A percentile compares a stretch with the other conserved stretches of the same genome.
These are phyloP conservation scores for Saksenaea oblongispora DNA, from an alignment of 371 early-diverging fungal genomes.

Conservation along the genomic window DNA sequence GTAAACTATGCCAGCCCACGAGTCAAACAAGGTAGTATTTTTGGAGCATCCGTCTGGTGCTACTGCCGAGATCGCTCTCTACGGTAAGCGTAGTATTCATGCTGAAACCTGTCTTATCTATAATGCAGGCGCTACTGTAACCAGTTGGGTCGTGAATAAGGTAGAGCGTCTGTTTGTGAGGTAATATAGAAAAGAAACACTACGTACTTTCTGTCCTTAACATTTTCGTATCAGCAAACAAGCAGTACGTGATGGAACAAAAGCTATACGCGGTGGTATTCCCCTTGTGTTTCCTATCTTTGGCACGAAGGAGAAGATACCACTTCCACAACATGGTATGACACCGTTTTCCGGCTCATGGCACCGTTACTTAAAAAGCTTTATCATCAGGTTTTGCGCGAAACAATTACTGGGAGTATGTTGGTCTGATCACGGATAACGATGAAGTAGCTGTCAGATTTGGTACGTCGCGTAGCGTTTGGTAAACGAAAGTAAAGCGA, in stretches of 20 bases:
- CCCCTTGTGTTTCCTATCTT: constrained; percentile 87
- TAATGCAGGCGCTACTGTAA: constrained; percentile 70
- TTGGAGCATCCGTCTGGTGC: constrained; percentile 55
- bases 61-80: constrained; percentile 60
- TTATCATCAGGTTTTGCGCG: constrained; percentile 82
- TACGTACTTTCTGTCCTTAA: not conserved
- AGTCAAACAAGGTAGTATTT: constrained; percentile 32
- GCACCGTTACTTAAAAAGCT: not conserved
- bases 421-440: constrained; percentile 57
- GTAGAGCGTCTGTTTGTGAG: constrained; percentile 78
- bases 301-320: constrained; percentile 59
- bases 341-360: not conserved
- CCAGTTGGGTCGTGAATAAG: constrained; percentile 70
- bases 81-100: constrained; percentile 35
- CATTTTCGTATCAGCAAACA: constrained; percentile 45
- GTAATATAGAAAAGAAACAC: constrained; percentile 27
- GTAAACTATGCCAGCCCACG: constrained; percentile 44
- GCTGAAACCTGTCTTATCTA: not conserved
- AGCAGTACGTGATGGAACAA: constrained; percentile 76
- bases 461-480: constrained; percentile 30
- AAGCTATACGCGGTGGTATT: constrained; percentile 87
- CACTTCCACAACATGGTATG: constrained; percentile 71
- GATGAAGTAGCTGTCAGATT: constrained; percentile 68
- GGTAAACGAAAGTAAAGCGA: not conserved
- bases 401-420: constrained; percentile 68